Evolutionary conservation across 805 yeast species (phyloP).

Genomic region (Wickerhamomyces silvicola): DNA sequence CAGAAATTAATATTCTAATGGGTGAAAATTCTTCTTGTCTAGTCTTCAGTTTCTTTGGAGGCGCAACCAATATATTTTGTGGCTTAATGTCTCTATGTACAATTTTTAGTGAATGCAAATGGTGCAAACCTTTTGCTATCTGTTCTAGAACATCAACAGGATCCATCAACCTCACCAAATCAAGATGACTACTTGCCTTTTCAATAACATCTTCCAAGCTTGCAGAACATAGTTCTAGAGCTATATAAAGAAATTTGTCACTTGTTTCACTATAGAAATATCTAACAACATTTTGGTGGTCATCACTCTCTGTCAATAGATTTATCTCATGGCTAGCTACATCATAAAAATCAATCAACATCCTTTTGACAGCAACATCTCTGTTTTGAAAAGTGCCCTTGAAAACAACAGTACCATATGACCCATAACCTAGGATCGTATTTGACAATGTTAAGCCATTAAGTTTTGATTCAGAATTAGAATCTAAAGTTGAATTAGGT

Average conservation of each 20-base stretch:
- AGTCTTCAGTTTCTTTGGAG: slow-evolving; percentile 41
- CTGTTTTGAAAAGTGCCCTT: slow-evolving; percentile 86
- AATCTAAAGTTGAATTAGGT: slow-evolving; percentile 3
- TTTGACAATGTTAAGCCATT: slow-evolving; percentile 60
- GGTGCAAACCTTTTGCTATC: slow-evolving; percentile 77
- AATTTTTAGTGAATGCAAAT: slow-evolving; percentile 82
- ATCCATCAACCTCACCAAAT: slow-evolving; percentile 36
- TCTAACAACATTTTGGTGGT: slow-evolving; percentile 90
- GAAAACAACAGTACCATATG: slow-evolving; percentile 93
- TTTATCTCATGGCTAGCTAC: slow-evolving; percentile 89
- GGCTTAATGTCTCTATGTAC: slow-evolving; percentile 95
- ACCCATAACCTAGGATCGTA: slow-evolving; percentile 85
- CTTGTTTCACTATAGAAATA: slow-evolving; percentile 91
- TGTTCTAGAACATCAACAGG: slow-evolving; percentile 59
- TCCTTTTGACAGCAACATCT: slow-evolving; percentile 93
- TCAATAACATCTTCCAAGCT: slow-evolving; percentile 83
- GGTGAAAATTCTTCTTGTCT: slow-evolving; percentile 29
- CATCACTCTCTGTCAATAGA: slow-evolving; percentile 87
- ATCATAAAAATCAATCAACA: slow-evolving; percentile 89
- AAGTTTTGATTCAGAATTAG: slow-evolving; percentile 19
- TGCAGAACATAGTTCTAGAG: slow-evolving; percentile 84
- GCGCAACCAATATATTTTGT: slow-evolving; percentile 83
- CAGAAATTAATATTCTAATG: slow-evolving; percentile 77
- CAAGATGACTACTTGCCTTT: slow-evolving; percentile 31
- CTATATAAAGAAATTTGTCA: slow-evolving; percentile 85